A percentile compares a stretch with the other conserved stretches of the same genome.
Evolutionary conservation across 1,284 basidiomycete species (phyloP).

Genomic region (Cryptococcus jaspeensis): DNA sequence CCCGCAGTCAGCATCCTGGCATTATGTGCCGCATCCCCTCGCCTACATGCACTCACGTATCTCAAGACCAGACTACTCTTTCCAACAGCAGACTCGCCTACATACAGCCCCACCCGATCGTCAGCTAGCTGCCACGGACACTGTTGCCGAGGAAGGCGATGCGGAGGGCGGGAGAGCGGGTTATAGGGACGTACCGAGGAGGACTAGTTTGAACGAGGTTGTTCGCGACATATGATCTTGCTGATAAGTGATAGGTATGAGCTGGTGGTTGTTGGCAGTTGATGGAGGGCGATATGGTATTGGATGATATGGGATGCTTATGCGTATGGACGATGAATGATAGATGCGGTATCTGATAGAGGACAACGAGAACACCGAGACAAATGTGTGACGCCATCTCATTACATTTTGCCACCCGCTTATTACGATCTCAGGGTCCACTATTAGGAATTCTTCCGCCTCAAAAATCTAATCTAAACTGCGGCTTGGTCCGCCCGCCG

Average conservation of each 20-base stretch:
- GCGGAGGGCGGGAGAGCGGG: slow-evolving; percentile 1
- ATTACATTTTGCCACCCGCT: too few relatives aligned
- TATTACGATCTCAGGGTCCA: too few relatives aligned
- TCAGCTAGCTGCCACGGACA: neutral
- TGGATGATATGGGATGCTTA: neutral
- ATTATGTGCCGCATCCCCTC: neutral
- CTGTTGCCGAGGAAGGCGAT: neutral
- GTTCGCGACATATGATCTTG: slow-evolving; percentile 39
- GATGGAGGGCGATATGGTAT: neutral
- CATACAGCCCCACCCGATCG: neutral
- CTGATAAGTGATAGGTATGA: neutral
- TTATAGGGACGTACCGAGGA: slow-evolving; percentile 63
- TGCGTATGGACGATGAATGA: neutral
- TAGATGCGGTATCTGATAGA: neutral
- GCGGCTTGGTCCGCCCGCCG: too few relatives aligned
- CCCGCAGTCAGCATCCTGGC: slow-evolving; percentile 2
- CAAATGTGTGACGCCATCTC: neutral
- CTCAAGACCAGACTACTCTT: slow-evolving; percentile 94
- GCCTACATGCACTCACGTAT: slow-evolving; percentile 64
- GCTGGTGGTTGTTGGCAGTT: neutral
- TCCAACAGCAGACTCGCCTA: slow-evolving; percentile 94
- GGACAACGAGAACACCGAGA: neutral
- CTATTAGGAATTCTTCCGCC: neutral
- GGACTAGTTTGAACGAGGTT: slow-evolving; percentile 69
- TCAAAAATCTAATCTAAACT: too few relatives aligned